Evolutionary conservation across 306 rosid species (phyloP).

Genomic region (Canavalia gladiata): DNA sequence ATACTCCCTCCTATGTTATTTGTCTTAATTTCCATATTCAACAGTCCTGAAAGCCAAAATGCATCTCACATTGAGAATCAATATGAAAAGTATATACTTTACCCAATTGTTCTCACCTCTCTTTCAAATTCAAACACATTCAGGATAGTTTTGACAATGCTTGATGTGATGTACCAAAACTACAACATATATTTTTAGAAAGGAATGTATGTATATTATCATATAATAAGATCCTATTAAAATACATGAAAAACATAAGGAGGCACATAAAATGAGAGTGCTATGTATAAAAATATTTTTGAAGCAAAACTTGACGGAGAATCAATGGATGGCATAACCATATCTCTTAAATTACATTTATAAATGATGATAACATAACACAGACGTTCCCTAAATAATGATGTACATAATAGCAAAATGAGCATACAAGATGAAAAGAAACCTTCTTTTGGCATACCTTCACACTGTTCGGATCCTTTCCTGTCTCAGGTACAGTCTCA

Average conservation of each 20-base stretch:
- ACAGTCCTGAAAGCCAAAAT: not conserved
- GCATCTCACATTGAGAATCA: conserved; percentile 3
- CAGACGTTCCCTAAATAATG: conserved; percentile 27
- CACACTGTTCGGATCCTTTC: conserved; percentile 64
- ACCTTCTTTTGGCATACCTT: conserved; percentile 69
- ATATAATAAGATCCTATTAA: conserved; percentile 5
- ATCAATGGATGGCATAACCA: not conserved
- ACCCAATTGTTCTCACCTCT: not conserved
- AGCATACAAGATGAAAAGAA: conserved; percentile 17
- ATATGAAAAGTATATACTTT: conserved; percentile 13
- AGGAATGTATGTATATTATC: not conserved
- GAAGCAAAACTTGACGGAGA: conserved; percentile 5
- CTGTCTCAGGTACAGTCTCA: conserved; percentile 82
- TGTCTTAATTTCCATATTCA: not conserved
- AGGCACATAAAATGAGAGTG: not conserved
- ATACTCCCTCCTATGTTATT: conserved; percentile 15
- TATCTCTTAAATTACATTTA: conserved; percentile 1
- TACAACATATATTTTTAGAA: not conserved
- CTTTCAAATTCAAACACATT: conserved; percentile 17
- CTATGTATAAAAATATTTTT: not conserved
- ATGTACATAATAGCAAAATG: conserved; percentile 21
- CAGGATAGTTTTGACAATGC: conserved; percentile 12
- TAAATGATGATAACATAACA: not conserved
- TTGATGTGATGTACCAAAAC: conserved; percentile 22
- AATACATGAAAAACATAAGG: conserved; percentile 22